Evolutionary conservation across 2,329 filamentous ascomycete species (phyloP).

Genomic region (Sphaceloma murrayae): DNA sequence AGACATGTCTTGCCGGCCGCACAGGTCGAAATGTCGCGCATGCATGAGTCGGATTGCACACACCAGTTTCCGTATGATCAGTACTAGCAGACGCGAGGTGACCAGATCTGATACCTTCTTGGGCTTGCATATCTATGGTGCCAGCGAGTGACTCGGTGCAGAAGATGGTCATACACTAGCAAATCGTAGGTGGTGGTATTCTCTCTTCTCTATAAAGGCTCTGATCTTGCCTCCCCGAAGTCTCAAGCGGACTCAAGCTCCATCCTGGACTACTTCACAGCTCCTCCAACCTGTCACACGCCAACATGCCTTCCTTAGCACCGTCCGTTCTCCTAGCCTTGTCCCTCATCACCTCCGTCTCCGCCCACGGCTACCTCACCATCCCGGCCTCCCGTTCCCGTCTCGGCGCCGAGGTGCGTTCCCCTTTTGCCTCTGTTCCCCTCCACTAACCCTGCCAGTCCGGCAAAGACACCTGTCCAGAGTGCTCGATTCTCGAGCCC

Average conservation of each 20-base stretch:
- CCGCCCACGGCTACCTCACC: conserved; percentile 12
- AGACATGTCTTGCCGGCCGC: background rate
- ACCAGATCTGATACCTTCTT: too few relatives aligned
- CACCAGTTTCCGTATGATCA: too few relatives aligned
- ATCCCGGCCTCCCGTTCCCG: conserved; percentile 8
- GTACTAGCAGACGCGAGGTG: too few relatives aligned
- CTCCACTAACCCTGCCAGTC: background rate
- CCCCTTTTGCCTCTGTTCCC: background rate
- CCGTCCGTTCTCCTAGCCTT: background rate
- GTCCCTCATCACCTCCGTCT: background rate
- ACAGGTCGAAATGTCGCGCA: background rate
- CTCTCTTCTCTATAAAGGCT: background rate
- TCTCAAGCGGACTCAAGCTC: background rate
- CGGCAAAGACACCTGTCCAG: conserved; percentile 11
- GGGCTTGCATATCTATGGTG: too few relatives aligned
- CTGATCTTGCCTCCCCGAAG: background rate
- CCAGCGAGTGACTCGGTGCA: too few relatives aligned
- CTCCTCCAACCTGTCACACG: too few relatives aligned
- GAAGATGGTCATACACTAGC: too few relatives aligned
- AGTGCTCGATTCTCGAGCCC: conserved; percentile 11
- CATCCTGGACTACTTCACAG: too few relatives aligned
- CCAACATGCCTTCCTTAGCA: background rate
- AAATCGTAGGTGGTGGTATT: background rate
- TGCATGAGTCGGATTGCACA: background rate
- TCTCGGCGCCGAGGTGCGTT: conserved; percentile 1